These are phyloP conservation scores for Tillandsia leiboldiana DNA, from an alignment of 176 grass and related monocot genomes.

Conservation along the genomic window DNA sequence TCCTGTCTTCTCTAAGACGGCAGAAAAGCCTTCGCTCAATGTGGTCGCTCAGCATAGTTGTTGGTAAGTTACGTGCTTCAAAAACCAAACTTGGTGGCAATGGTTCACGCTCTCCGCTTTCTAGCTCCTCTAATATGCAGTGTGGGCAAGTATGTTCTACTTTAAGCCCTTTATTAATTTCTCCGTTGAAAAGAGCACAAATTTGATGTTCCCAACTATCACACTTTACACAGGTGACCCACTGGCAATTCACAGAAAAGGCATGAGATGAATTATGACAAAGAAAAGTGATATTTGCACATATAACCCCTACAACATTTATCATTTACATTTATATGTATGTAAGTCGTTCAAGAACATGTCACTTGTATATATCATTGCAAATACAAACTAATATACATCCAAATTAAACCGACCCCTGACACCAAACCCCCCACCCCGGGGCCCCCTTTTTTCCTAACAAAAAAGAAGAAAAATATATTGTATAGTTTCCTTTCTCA, in stretches of 20 bases:
- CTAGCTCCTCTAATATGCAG: slow-evolving; percentile 63
- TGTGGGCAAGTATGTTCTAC: slow-evolving; percentile 71
- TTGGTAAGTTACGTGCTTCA: slow-evolving; percentile 60
- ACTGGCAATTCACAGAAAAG: slow-evolving; percentile 47
- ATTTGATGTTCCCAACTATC: slow-evolving; percentile 94
- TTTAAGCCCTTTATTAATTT: slow-evolving; percentile 41
- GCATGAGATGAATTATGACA: neutral
- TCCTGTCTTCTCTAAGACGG: slow-evolving; percentile 50
- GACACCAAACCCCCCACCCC: too few species aligned
- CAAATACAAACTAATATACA: too few species aligned
- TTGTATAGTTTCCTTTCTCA: too few species aligned
- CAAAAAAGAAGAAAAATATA: slow-evolving; percentile 22
- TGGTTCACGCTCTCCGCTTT: slow-evolving; percentile 30
- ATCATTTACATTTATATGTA: too few species aligned
- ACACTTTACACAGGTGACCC: slow-evolving; percentile 87
- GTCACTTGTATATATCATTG: too few species aligned
- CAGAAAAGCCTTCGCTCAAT: slow-evolving; percentile 74
- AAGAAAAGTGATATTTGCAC: too few species aligned
- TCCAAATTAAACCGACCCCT: too few species aligned
- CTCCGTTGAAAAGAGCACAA: slow-evolving; percentile 85
- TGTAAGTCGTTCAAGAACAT: too few species aligned
- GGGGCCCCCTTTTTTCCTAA: too few species aligned
- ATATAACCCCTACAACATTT: too few species aligned
- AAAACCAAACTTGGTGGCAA: slow-evolving; percentile 37
- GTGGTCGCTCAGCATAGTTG: slow-evolving; percentile 76